These are phyloP conservation scores for Xylaria sp. DNA, from an alignment of 2,329 filamentous ascomycete species.

Conservation along the genomic window DNA sequence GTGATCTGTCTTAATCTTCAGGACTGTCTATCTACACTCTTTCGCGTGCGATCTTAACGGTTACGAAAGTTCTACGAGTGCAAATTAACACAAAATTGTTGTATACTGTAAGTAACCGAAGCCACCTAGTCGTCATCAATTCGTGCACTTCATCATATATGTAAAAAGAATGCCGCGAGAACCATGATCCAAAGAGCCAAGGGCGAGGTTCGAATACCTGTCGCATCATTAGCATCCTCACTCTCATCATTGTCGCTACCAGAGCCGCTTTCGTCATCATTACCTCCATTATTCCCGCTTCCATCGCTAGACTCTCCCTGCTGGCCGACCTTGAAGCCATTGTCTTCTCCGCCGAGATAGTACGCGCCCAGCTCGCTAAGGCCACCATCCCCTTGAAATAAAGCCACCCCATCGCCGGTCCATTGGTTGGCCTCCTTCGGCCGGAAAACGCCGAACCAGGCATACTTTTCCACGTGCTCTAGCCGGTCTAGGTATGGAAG, in stretches of 20 bases:
- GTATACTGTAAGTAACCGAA: background rate
- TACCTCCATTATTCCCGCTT: conserved; percentile 18
- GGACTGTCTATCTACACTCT: too few relatives aligned
- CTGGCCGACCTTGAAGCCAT: conserved; percentile 46
- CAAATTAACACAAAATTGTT: background rate
- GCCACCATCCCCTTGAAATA: conserved; percentile 46
- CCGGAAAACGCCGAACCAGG: conserved; percentile 50
- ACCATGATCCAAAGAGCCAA: conserved; percentile 3
- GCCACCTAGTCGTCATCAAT: background rate
- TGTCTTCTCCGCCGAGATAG: conserved; percentile 47
- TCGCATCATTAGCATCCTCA: conserved; percentile 24
- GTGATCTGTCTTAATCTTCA: too few relatives aligned
- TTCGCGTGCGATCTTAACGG: too few relatives aligned
- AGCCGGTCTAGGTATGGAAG: conserved; percentile 43
- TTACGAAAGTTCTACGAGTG: background rate
- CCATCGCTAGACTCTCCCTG: conserved; percentile 22
- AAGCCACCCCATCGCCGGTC: conserved; percentile 46
- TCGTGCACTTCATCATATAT: background rate
- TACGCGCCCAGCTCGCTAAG: conserved; percentile 47
- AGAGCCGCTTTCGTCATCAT: conserved; percentile 3
- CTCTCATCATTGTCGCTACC: conserved; percentile 11
- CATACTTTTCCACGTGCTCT: conserved; percentile 46
- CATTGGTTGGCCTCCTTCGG: conserved; percentile 46
- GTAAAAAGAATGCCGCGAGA: conserved; percentile 5
- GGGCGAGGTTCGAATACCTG: conserved; percentile 20